A percentile compares a stretch with the other conserved stretches of the same genome.
phyloP scores from a whole-genome alignment of 2,329 filamentous ascomycete species.

The Tolypocladium inflatum region DNA sequence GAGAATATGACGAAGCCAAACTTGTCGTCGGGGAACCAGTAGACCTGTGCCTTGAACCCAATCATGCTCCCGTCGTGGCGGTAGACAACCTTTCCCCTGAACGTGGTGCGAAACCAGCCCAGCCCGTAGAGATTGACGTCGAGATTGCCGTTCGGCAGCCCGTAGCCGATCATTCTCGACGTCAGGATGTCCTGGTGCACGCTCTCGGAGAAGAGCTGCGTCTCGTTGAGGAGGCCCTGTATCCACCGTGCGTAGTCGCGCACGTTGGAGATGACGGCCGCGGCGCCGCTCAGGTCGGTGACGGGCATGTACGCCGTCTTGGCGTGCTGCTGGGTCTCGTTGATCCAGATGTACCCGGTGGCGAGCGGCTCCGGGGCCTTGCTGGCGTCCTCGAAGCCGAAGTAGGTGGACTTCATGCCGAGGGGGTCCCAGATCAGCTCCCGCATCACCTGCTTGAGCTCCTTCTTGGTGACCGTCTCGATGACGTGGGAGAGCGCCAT shows the following conservation, averaged over 20 bases:
- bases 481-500: conserved; percentile 32
- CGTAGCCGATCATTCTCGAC: conserved; percentile 16
- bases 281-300: conserved; percentile 27
- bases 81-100: conserved; percentile 17
- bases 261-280: conserved; percentile 33
- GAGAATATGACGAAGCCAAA: conserved; percentile 21
- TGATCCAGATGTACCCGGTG: conserved; percentile 30
- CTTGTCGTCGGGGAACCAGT: conserved; percentile 21
- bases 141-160: not conserved
- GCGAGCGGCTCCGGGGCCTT: conserved; percentile 22
- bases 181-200: conserved; percentile 19
- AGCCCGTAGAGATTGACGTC: conserved; percentile 17
- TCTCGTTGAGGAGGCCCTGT: conserved; percentile 29
- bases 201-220: conserved; percentile 11
- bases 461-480: conserved; percentile 25
- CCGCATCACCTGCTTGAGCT: conserved; percentile 29
- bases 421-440: conserved; percentile 33
- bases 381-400: conserved; percentile 16
- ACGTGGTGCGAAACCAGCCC: conserved; percentile 17
- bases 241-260: conserved; percentile 44
- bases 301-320: conserved; percentile 15
- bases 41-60: conserved; percentile 16
- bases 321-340: conserved; percentile 11
- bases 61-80: conserved; percentile 19
- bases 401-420: conserved; percentile 33